Conservation (phyloP, 768 basidiomycete species). For the Myochromella boudieri region DNA sequence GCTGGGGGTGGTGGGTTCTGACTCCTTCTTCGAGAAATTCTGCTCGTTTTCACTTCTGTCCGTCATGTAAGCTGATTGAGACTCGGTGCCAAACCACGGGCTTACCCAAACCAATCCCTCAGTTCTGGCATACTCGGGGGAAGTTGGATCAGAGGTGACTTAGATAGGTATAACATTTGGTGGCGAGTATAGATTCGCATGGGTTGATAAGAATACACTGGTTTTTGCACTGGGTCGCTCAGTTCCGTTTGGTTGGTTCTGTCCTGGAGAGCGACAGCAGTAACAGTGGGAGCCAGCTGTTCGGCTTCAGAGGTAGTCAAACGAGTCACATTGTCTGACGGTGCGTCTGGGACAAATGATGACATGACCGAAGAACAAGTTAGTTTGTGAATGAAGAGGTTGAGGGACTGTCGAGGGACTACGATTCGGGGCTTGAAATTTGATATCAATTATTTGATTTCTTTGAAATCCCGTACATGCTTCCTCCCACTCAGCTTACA, state of each 20-base stretch:
- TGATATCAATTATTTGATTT: constrained; percentile 10
- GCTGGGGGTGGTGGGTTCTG: constrained; percentile 54
- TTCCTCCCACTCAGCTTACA: constrained; percentile 31
- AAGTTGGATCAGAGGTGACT: constrained; percentile 71
- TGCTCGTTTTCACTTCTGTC: constrained; percentile 62
- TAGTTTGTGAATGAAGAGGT: constrained; percentile 9
- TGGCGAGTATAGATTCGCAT: constrained; percentile 68
- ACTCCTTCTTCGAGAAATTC: constrained; percentile 65
- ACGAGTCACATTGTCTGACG: constrained; percentile 5
- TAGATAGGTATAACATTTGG: constrained; percentile 66
- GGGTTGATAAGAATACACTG: constrained; percentile 34
- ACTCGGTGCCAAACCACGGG: constrained; percentile 17
- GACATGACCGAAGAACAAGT: constrained; percentile 16
- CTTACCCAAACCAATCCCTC: constrained; percentile 89
- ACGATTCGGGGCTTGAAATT: constrained; percentile 42
- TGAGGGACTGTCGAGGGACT: constrained; percentile 5
- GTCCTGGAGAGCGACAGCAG: constrained; percentile 26
- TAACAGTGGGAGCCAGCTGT: constrained; percentile 28
- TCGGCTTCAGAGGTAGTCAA: constrained; percentile 20
- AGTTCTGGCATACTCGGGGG: constrained; percentile 79
- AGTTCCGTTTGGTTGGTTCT: constrained; percentile 19
- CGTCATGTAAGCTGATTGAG: constrained; percentile 17
- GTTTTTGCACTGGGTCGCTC: constrained; percentile 22
- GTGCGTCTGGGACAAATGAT: constrained; percentile 7
- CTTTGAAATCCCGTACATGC: constrained; percentile 20